A percentile compares a stretch with the other conserved stretches of the same genome.
Conservation (phyloP, 75 land plant genomes). For the Picea sitchensis region DNA sequence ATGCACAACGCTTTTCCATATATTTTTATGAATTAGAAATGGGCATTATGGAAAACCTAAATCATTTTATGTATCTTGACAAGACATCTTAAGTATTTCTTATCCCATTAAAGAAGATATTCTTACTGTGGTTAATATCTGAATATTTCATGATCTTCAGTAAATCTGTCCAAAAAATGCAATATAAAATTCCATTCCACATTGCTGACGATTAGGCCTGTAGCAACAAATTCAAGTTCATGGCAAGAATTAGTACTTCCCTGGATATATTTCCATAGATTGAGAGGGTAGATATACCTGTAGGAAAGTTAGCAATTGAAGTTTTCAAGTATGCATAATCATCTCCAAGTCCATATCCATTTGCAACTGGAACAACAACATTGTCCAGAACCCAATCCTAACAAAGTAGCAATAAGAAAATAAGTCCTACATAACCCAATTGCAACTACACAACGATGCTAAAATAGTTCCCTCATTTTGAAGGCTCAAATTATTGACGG, state of each 20-base stretch:
- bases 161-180: neutral
- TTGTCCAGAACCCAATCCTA: constrained; percentile 88
- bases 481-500: neutral
- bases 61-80: too few relatives aligned
- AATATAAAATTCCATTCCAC: neutral
- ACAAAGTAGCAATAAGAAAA: constrained; percentile 6
- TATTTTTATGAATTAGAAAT: neutral
- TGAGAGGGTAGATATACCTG: constrained; percentile 35
- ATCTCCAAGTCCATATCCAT: constrained; percentile 47
- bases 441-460: neutral
- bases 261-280: neutral
- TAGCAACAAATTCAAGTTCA: constrained; percentile 4
- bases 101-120: neutral
- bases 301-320: constrained; percentile 67
- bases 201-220: neutral
- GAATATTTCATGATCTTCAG: neutral
- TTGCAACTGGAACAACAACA: constrained; percentile 84
- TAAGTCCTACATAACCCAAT: neutral
- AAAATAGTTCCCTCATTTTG: neutral
- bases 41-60: neutral
- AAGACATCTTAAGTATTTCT: too few relatives aligned
- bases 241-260: neutral
- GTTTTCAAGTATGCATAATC: constrained; percentile 81
- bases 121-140: neutral
- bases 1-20: neutral